Evolutionary conservation across 2,329 filamentous ascomycete species (phyloP), one percentile per base, ranked within the genome.

Genomic region (Diaporthe citri): DNA sequence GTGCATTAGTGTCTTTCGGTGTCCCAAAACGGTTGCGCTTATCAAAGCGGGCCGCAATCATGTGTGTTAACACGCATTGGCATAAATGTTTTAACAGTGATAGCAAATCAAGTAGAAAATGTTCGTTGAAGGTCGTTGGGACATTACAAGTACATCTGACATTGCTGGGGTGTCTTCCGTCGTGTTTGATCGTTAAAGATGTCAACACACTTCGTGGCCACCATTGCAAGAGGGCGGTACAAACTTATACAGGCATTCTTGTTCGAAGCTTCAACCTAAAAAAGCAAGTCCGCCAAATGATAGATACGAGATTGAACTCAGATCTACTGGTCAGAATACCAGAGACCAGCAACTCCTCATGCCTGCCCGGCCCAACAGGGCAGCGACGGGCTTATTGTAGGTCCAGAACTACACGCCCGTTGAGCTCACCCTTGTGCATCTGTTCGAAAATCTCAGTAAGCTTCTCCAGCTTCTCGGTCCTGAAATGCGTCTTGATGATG

Each of bases 371-470:
- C 36, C 22, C 4, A 60, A 36, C 22, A 36, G 13, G 12, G 15
- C 15, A n/a, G 7, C 13, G 4, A 13, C 3, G 3, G 3, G 3
- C 41, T 70, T 43, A 72, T 51, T 73, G 60, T 22, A 79, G 55
- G n/a, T 79, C 77, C 43, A 79, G 51, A 9, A 79, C 78, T 9
- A 78, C 78, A 5, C 78, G 75, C 4, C 78, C 78, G 22, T 76
- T 72, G 4, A 79, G 73, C 59, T 79, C 67, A 43, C 76, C 77
- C 34, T 72, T 74, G 25, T 76, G 74, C 78, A 79, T 78, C 25
- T 76, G 62, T 67, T 78, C 73, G 43, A 79, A 79, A 12, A 77
- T 60, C 43, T 77, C 75, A 4, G 77, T 78, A 22, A 79, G 75
- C 55, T 75, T 76, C 20, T 77, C 75, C 77, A 78, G 67, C 43